Evolutionary conservation across 1,284 basidiomycete species (phyloP), one percentile per base, ranked within the genome.

Genomic region (Tremellales sp.): DNA sequence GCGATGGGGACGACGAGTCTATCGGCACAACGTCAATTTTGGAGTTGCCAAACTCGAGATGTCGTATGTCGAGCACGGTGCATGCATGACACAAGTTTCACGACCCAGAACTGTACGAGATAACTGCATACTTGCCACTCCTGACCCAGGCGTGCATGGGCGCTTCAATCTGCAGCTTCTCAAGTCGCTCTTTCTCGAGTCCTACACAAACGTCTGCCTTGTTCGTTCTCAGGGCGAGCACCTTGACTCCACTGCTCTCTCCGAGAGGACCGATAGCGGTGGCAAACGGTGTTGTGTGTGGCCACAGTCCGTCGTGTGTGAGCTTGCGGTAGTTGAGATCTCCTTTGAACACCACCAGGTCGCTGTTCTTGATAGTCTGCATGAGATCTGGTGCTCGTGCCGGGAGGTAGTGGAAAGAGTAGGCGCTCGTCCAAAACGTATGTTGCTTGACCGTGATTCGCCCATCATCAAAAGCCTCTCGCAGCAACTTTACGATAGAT

Each of bases 331-430:
- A 48, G 26, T 52, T 52, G 47, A 52, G 50, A 26, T 52, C 50
- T 3, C 50, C 50, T 41, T 50, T 50, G 70, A 77, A 77, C 58
- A 76, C 64, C 55, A 77, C 76, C 11, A 76, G 61, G 43, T 76
- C 70, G 17, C 68, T 70, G 5, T 70, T 68, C 10, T 15, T 8
- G 10, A 31, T 8, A 15, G 8, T 15, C 8, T 15, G 8, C 29
- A 31, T 31, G 29, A 31, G 29, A 31, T 31, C 29, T 8, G 29
- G 29, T 15, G 29, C 29, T 8, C 8, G 15, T 8, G 8, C 29
- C 29, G 29, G 29, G 10, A 31, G 15, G 29, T 8, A 8, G 10
- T 31, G 8, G 29, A 31, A 31, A 31, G 29, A 15, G 29, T 8
- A 15, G 10, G 29, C 8, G 29, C 10, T 31, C 10, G 29, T 31